These are phyloP conservation scores for Aspergillus nomiae DNA, from an alignment of 2,329 filamentous ascomycete genomes.

Conservation along the genomic window DNA sequence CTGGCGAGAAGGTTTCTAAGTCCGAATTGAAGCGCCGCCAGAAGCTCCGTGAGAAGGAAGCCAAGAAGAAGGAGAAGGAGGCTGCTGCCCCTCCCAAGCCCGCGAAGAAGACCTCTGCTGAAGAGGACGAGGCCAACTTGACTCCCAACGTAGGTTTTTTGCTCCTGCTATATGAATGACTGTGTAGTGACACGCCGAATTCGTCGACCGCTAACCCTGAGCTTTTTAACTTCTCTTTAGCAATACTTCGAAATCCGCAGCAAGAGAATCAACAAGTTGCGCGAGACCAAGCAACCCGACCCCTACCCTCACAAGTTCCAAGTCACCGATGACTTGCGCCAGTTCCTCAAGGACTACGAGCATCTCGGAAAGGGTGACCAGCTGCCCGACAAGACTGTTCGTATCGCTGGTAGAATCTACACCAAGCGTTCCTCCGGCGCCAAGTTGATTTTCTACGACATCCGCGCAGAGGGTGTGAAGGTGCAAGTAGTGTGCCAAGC, in stretches of 20 bases:
- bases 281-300: slow-evolving; percentile 72
- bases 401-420: slow-evolving; percentile 84
- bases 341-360: slow-evolving; percentile 77
- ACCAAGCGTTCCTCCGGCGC: slow-evolving; percentile 78
- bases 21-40: slow-evolving; percentile 90
- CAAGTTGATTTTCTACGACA: slow-evolving; percentile 91
- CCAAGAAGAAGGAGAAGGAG: slow-evolving; percentile 85
- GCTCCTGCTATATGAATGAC: neutral
- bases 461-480: slow-evolving; percentile 72
- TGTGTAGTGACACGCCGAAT: neutral
- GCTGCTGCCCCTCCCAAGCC: slow-evolving; percentile 65
- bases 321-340: slow-evolving; percentile 76
- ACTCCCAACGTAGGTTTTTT: slow-evolving; percentile 66
- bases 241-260: slow-evolving; percentile 98
- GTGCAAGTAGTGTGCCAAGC: slow-evolving; percentile 92
- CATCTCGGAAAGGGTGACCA: slow-evolving; percentile 83
- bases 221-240: slow-evolving; percentile 38
- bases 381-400: slow-evolving; percentile 72
- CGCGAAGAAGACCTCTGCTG: slow-evolving; percentile 61
- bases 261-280: slow-evolving; percentile 74
- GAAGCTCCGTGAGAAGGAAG: slow-evolving; percentile 85
- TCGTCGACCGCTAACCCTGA: neutral
- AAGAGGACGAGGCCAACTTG: slow-evolving; percentile 70
- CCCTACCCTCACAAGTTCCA: slow-evolving; percentile 96
- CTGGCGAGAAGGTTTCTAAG: slow-evolving; percentile 84